Evolutionary conservation across 345 rosid genomes (phyloP).

Genomic region (Draba incana): DNA sequence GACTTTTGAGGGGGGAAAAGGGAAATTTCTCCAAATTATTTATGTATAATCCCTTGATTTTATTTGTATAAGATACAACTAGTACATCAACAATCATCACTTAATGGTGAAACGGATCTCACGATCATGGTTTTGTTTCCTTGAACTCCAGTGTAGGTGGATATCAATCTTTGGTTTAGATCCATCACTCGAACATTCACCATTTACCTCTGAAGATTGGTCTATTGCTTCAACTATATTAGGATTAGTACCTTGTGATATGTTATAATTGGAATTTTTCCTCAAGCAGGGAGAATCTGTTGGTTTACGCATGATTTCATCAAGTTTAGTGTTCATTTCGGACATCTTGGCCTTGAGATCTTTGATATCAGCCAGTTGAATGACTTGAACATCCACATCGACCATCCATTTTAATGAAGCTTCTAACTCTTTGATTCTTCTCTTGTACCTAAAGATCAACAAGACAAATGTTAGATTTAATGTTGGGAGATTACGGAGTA

Average conservation of each 20-base stretch:
- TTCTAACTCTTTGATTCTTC: constrained; percentile 35
- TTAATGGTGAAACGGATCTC: constrained; percentile 4
- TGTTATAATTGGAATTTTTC: background rate
- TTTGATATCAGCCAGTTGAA: constrained; percentile 27
- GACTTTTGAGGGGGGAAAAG: no score
- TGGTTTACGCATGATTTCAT: constrained; percentile 21
- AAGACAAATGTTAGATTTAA: background rate
- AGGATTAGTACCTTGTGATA: constrained; percentile 9
- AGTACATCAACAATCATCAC: constrained; percentile 7
- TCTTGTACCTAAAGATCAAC: constrained; percentile 26
- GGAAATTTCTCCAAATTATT: background rate
- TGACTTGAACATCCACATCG: constrained; percentile 33
- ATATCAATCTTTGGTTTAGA: constrained; percentile 35
- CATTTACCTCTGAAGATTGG: background rate
- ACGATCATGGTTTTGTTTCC: constrained; percentile 9
- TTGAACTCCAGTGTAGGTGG: constrained; percentile 28
- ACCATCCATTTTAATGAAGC: constrained; percentile 40
- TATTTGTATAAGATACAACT: background rate
- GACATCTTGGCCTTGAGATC: constrained; percentile 28
- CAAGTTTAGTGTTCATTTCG: constrained; percentile 33
- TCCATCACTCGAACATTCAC: constrained; percentile 8
- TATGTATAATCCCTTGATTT: background rate
- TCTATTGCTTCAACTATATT: background rate
- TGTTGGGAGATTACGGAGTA: background rate
- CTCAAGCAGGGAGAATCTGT: background rate